Evolutionary conservation across 441 rosid genomes (phyloP).

Genomic region (Erodium texanum): DNA sequence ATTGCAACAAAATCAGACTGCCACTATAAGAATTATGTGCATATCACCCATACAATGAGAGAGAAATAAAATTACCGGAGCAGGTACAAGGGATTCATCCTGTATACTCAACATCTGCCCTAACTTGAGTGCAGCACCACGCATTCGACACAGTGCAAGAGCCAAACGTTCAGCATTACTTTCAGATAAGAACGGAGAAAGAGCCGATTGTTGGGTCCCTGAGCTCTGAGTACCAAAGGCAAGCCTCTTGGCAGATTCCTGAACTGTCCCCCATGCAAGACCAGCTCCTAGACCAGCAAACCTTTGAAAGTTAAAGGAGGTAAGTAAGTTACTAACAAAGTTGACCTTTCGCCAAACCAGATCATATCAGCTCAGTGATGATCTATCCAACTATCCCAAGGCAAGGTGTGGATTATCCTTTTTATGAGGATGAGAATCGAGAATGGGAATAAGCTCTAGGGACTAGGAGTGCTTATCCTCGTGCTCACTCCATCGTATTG

Average conservation of each 20-base stretch:
- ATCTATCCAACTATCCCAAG: neutral
- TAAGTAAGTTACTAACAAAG: constrained; percentile 21
- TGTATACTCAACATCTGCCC: constrained; percentile 98
- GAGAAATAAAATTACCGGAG: constrained; percentile 45
- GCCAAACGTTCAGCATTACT: constrained; percentile 90
- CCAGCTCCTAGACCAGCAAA: constrained; percentile 97
- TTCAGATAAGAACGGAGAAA: constrained; percentile 65
- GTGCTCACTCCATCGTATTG: neutral
- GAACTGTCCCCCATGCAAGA: constrained; percentile 87
- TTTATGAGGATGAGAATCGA: no score
- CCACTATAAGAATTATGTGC: no score
- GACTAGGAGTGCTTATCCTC: neutral
- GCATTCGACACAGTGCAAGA: constrained; percentile 83
- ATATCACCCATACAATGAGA: neutral
- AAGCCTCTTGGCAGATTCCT: constrained; percentile 80
- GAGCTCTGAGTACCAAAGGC: constrained; percentile 52
- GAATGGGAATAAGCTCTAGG: neutral
- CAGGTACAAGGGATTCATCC: constrained; percentile 94
- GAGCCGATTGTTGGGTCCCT: constrained; percentile 48
- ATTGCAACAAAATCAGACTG: no score
- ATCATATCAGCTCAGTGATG: neutral
- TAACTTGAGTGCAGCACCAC: constrained; percentile 91
- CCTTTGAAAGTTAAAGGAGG: constrained; percentile 46
- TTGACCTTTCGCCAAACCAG: neutral
- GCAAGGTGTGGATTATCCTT: no score